phyloP scores from a whole-genome alignment of 164 flowering plant species.

The Nymphaea colorata region DNA sequence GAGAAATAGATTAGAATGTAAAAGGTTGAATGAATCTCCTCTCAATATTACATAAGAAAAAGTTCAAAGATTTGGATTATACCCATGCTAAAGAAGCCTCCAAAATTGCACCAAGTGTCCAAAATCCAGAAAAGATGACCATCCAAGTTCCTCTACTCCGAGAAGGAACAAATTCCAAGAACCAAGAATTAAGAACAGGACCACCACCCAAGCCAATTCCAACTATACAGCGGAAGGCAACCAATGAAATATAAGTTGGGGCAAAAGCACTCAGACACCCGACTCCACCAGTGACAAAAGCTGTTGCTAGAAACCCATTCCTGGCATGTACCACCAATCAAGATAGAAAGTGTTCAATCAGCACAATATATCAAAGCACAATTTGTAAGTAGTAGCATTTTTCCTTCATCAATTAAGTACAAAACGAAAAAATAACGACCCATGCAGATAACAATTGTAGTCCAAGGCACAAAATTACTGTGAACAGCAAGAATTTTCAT shows the following conservation, averaged over 20 bases:
- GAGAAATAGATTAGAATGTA: too few species aligned
- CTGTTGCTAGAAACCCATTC: constrained; percentile 65
- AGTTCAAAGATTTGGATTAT: neutral
- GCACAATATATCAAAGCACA: neutral
- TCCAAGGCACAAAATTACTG: too few species aligned
- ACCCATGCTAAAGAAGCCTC: constrained; percentile 89
- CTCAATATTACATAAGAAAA: too few species aligned
- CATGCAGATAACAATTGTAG: too few species aligned
- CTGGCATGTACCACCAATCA: constrained; percentile 17
- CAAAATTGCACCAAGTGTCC: constrained; percentile 68
- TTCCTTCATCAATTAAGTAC: too few species aligned
- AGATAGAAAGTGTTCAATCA: neutral
- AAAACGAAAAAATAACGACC: too few species aligned
- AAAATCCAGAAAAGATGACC: constrained; percentile 65
- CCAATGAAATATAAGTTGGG: constrained; percentile 48
- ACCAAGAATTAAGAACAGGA: constrained; percentile 77
- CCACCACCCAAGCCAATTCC: constrained; percentile 90
- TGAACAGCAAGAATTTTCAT: too few species aligned
- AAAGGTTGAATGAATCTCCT: too few species aligned
- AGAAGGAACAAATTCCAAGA: constrained; percentile 78
- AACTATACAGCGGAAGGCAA: constrained; percentile 54
- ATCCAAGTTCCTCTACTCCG: constrained; percentile 76
- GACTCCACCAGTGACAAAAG: constrained; percentile 47
- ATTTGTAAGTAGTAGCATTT: too few species aligned
- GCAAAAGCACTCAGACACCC: constrained; percentile 61